A percentile compares a stretch with the other conserved stretches of the same genome.
phyloP scores from a whole-genome alignment of 2,329 filamentous ascomycete species.

The Xylaria sp. region DNA sequence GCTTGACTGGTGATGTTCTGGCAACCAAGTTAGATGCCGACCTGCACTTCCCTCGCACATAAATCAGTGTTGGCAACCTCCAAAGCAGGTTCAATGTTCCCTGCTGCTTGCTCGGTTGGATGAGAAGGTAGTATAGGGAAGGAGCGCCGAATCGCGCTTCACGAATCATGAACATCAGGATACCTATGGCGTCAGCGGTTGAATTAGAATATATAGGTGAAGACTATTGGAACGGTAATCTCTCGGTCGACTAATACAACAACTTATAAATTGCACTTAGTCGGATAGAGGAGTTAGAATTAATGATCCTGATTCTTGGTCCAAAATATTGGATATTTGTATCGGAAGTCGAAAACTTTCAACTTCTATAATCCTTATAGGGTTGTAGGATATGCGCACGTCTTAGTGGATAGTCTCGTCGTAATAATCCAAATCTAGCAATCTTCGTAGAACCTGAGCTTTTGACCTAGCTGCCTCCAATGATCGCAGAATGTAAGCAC shows the following conservation, averaged over 20 bases:
- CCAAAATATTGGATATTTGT: neutral
- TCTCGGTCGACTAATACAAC: neutral
- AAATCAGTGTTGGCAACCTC: neutral
- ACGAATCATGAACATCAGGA: neutral
- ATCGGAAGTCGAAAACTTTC: neutral
- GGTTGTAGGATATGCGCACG: neutral
- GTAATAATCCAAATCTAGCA: neutral
- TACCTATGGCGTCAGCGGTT: neutral
- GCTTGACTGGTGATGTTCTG: neutral
- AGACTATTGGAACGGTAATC: neutral
- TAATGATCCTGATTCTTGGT: no score
- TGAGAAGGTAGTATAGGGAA: neutral
- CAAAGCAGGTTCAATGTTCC: conserved; percentile 12
- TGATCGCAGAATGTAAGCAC: neutral
- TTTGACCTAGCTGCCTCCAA: no score
- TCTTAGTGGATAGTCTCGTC: neutral
- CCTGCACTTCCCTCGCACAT: conserved; percentile 8
- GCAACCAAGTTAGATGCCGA: neutral
- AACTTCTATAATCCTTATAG: neutral
- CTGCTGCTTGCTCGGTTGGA: neutral
- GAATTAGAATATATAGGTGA: neutral
- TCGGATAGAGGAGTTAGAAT: neutral
- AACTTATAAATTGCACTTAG: neutral
- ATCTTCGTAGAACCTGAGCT: neutral
- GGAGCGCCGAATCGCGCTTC: neutral